A percentile compares a stretch with the other conserved stretches of the same genome.
Conservation (phyloP, 2,329 filamentous ascomycete genomes). For the Thelonectria discophora region DNA sequence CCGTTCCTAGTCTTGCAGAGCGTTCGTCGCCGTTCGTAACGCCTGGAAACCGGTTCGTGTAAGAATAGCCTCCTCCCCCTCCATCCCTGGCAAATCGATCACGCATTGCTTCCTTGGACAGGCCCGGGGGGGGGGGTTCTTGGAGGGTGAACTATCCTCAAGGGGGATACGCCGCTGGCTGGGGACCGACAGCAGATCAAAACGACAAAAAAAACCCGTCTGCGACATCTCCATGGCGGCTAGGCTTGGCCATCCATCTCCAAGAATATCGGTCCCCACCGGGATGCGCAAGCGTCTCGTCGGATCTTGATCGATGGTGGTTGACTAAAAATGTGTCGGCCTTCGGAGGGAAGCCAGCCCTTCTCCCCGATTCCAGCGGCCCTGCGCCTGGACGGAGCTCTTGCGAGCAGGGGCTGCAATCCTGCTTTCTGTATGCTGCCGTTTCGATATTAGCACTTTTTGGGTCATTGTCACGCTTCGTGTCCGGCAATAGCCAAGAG, state of each 20-base stretch:
- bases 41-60: slow-evolving; percentile 35
- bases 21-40: slow-evolving; percentile 2
- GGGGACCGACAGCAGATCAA: too few species aligned
- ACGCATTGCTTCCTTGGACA: slow-evolving; percentile 26
- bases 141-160: neutral
- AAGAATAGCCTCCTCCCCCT: slow-evolving; percentile 21
- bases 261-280: slow-evolving; percentile 30
- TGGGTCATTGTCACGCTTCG: neutral
- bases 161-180: slow-evolving; percentile 31
- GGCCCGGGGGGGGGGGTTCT: slow-evolving; percentile 23
- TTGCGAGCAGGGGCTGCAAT: slow-evolving; percentile 32
- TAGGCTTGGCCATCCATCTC: slow-evolving; percentile 34
- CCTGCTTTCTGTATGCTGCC: slow-evolving; percentile 19
- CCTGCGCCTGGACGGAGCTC: slow-evolving; percentile 32
- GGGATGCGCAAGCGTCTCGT: slow-evolving; percentile 40
- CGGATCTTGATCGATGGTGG: slow-evolving; percentile 41
- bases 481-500: slow-evolving; percentile 3
- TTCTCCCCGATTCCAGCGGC: slow-evolving; percentile 29
- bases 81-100: slow-evolving; percentile 28
- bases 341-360: slow-evolving; percentile 15
- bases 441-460: slow-evolving; percentile 7
- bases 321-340: slow-evolving; percentile 35
- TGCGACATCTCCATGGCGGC: slow-evolving; percentile 42
- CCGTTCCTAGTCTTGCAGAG: slow-evolving; percentile 20
- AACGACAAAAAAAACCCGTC: slow-evolving; percentile 38